Percentiles rank a stretch among this genome's conserved stretches.
Evolutionary conservation across 768 basidiomycete genomes (phyloP).

Genomic region (Mycena floridula): DNA sequence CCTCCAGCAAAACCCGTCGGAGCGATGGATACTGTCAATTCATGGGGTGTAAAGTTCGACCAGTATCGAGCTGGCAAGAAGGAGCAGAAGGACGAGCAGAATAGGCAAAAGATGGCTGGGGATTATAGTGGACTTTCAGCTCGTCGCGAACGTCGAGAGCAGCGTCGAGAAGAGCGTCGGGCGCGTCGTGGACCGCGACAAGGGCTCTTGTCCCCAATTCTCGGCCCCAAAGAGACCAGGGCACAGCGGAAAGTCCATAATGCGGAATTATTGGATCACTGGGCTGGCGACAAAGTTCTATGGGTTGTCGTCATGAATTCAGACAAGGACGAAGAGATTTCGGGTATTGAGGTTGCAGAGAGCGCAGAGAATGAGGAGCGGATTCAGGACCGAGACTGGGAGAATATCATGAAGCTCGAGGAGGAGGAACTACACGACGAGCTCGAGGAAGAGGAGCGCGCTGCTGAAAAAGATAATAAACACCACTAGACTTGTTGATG

Average conservation of each 20-base stretch:
- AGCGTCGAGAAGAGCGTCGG: conserved; percentile 2
- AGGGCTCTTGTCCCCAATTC: conserved; percentile 1
- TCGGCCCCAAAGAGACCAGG: conserved; percentile 4
- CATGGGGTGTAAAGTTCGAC: conserved; percentile 16
- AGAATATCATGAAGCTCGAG: conserved; percentile 3
- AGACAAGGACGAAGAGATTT: conserved; percentile 14
- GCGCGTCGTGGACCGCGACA: neutral
- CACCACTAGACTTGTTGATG: too few relatives aligned
- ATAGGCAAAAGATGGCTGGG: conserved; percentile 10
- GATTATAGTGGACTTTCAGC: conserved; percentile 2
- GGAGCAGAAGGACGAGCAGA: conserved; percentile 13
- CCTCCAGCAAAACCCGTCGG: conserved; percentile 15
- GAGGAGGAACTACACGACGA: neutral
- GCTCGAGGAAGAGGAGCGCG: conserved; percentile 1
- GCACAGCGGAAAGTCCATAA: conserved; percentile 10
- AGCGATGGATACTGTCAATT: conserved; percentile 15
- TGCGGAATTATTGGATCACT: conserved; percentile 16
- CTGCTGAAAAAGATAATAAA: too few relatives aligned
- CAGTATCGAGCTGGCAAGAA: conserved; percentile 8
- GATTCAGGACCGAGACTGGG: conserved; percentile 2
- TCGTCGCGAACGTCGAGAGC: neutral
- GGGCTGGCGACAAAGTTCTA: conserved; percentile 10
- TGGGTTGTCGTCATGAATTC: conserved; percentile 19
- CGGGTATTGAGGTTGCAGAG: conserved; percentile 16
- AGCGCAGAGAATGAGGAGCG: conserved; percentile 5